Base-by-base conservation (phyloP, 805 yeast species). In the Metschnikowia borealis region DNA sequence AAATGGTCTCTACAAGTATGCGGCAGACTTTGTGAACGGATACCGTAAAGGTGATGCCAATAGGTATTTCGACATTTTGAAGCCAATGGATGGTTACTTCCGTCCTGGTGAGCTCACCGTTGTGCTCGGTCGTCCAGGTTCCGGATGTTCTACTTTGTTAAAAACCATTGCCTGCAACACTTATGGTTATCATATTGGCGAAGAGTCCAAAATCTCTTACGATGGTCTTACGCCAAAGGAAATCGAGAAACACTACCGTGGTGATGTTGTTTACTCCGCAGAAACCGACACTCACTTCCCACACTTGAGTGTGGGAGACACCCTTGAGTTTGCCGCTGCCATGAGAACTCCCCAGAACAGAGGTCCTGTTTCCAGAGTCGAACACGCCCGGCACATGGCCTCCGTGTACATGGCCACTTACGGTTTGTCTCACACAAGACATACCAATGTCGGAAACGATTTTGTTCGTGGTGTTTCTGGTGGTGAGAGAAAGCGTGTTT, bases 121-220 rank as follows among this genome's bases (percentile, higher is more conserved):
- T 45, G 89, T 86, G 10, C 70, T 86, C 42, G 92, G 94, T 50
- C 78, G 91, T 66, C 92, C 92, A 1, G 92, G 92, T 60, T 81
- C 89, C n/a, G 89, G 90, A 55, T 84, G 89, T 64, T 78, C 88
- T 2, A 83, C 89, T 0, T 68, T 84, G 45, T 69, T 84, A 58
- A 83, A 83, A 57, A 77, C 86, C 2, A 70, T 85, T 55, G 81
- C 89, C 11, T 84, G 82, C 32, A 79, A 81, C 48, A 80, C 86
- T 6, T 78, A 80, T 60, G 88, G 88, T 53, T 81, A 80, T 62
- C 62, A 75, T 32, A 58, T 83, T 32, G 80, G 72, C 36, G 51
- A 64, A 38, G 75, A 73, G 32, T 74, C 86, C 1, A 54, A 56
- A 6, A 70, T 83, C 32, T 67, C 77, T 10, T 83, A 79, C 63